phyloP scores from a whole-genome alignment of 495 filamentous ascomycete genomes.

The Tuber indicum region DNA sequence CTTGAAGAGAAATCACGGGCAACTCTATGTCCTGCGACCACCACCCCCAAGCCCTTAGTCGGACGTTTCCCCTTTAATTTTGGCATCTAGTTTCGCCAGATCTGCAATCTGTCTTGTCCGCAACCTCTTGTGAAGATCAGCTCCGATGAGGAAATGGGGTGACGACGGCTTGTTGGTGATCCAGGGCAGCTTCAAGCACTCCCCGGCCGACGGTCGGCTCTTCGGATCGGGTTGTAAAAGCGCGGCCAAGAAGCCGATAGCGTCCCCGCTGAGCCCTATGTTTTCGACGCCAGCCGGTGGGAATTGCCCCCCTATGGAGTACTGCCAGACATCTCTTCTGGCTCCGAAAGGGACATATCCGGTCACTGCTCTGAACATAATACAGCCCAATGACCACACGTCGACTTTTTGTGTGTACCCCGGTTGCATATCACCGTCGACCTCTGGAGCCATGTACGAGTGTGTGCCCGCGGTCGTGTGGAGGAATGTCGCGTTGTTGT shows the following conservation, averaged over 20 bases:
- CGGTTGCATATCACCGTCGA: not conserved
- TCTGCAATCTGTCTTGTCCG: not conserved
- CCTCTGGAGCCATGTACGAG: constrained; percentile 1
- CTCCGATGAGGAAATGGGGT: not conserved
- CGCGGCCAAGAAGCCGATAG: not conserved
- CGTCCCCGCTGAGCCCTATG: not conserved
- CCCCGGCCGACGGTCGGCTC: not conserved
- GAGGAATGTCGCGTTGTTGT: not conserved
- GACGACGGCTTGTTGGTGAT: not conserved
- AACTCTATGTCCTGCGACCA: not conserved
- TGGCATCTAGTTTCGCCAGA: not conserved
- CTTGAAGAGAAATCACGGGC: too few relatives aligned
- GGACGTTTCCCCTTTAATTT: not conserved
- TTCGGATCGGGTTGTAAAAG: not conserved
- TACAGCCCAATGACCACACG: constrained; percentile 9
- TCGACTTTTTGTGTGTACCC: not conserved
- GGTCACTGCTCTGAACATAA: not conserved
- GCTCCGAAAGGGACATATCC: not conserved
- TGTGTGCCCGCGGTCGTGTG: not conserved
- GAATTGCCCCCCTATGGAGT: not conserved
- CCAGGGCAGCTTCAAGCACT: not conserved
- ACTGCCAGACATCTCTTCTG: not conserved
- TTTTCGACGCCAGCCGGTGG: not conserved
- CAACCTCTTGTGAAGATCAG: not conserved
- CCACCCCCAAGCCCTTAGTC: not conserved